phyloP scores from a whole-genome alignment of 1,139 yeast species.

The Hyphopichia khmerensis region DNA sequence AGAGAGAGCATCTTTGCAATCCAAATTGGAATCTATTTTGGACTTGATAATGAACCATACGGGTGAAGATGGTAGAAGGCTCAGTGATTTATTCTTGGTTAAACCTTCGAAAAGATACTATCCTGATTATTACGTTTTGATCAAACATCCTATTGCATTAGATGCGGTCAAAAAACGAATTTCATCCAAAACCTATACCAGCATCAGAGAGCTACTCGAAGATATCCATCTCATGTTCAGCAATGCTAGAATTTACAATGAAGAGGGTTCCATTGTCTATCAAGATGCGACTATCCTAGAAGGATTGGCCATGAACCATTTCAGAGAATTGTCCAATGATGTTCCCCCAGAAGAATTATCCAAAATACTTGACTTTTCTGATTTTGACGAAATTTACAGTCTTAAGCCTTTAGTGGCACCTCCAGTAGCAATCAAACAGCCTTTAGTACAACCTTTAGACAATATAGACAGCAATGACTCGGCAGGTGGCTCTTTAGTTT shows the following conservation, averaged over 20 bases:
- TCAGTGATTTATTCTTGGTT: conserved; percentile 63
- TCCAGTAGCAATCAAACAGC: conserved; percentile 27
- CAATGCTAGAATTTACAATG: conserved; percentile 86
- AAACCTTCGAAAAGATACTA: conserved; percentile 72
- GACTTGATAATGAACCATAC: conserved; percentile 42
- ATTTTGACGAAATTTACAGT: conserved; percentile 48
- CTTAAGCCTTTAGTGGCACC: conserved; percentile 38
- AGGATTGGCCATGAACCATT: conserved; percentile 37
- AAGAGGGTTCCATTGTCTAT: conserved; percentile 82
- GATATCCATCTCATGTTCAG: conserved; percentile 77
- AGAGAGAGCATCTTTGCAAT: conserved; percentile 42
- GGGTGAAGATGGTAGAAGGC: conserved; percentile 40
- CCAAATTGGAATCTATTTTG: conserved; percentile 42
- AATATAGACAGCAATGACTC: conserved; percentile 21
- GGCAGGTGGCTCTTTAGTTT: conserved; percentile 18
- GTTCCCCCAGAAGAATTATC: conserved; percentile 26
- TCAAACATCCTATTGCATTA: conserved; percentile 79
- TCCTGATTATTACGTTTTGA: conserved; percentile 84
- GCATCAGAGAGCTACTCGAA: conserved; percentile 60
- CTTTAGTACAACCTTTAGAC: conserved; percentile 20
- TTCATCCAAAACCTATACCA: conserved; percentile 49
- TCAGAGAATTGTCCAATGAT: conserved; percentile 24
- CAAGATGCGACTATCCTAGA: conserved; percentile 74
- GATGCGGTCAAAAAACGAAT: conserved; percentile 65
- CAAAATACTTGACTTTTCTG: conserved; percentile 42